These are phyloP conservation scores for Aspergillus japonicus DNA, from an alignment of 2,329 filamentous ascomycete genomes.

Conservation along the genomic window DNA sequence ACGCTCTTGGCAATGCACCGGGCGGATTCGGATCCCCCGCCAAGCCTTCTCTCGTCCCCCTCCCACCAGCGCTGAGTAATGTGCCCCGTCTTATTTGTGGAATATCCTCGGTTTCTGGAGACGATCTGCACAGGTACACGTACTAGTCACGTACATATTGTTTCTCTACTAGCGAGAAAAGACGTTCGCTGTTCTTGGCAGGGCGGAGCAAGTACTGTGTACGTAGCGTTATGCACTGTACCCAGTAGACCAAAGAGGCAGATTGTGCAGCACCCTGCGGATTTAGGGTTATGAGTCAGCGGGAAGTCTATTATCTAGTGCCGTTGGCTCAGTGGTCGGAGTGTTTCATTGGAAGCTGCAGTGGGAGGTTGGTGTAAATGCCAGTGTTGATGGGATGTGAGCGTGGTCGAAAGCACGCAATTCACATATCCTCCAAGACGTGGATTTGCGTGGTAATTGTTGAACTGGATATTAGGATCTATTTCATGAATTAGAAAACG, in stretches of 20 bases:
- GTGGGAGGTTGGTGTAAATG: no score
- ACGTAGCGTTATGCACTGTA: no score
- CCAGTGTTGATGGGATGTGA: no score
- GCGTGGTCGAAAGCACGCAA: no score
- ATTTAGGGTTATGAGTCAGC: not conserved
- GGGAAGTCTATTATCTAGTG: not conserved
- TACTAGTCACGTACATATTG: not conserved
- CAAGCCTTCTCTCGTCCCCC: not conserved
- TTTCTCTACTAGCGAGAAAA: not conserved
- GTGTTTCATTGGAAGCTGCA: no score
- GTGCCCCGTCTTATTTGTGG: not conserved
- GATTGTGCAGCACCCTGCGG: no score
- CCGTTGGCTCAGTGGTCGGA: not conserved
- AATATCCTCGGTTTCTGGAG: not conserved
- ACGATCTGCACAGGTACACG: not conserved
- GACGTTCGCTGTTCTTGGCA: not conserved
- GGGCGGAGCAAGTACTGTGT: not conserved
- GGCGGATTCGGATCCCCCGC: not conserved
- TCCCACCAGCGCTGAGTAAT: not conserved
- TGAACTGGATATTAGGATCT: no score
- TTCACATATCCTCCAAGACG: no score
- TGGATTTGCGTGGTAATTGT: no score
- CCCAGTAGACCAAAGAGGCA: no score
- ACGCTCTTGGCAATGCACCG: not conserved
- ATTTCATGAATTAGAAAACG: no score